These are phyloP conservation scores for Pseudonectria buxi DNA, from an alignment of 2,329 filamentous ascomycete genomes.

Conservation along the genomic window DNA sequence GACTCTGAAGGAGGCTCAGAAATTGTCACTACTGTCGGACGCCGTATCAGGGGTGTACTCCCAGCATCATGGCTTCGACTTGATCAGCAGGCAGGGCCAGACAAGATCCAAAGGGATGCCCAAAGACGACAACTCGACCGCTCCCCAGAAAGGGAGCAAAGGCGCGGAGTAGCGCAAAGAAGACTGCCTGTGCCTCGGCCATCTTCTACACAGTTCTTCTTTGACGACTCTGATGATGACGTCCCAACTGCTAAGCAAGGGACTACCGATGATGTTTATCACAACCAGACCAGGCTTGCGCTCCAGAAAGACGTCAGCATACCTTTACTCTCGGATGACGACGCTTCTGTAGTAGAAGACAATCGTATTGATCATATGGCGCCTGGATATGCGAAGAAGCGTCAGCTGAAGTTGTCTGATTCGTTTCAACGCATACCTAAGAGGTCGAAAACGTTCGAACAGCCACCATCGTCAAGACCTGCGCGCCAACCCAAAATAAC, in stretches of 20 bases:
- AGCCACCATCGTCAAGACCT: slow-evolving; percentile 7
- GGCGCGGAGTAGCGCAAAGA: slow-evolving; percentile 45
- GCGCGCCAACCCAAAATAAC: slow-evolving; percentile 28
- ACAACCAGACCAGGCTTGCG: slow-evolving; percentile 21
- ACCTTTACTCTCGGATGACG: slow-evolving; percentile 19
- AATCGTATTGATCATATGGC: slow-evolving; percentile 47
- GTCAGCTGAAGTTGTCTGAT: slow-evolving; percentile 25
- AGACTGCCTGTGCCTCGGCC: slow-evolving; percentile 26
- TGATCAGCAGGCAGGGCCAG: slow-evolving; percentile 39
- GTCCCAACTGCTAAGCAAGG: slow-evolving; percentile 13
- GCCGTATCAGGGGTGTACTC: slow-evolving; percentile 52
- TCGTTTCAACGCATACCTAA: slow-evolving; percentile 21
- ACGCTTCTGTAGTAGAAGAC: slow-evolving; percentile 41
- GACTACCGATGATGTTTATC: slow-evolving; percentile 18
- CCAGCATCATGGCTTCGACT: slow-evolving; percentile 62
- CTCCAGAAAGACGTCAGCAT: slow-evolving; percentile 8
- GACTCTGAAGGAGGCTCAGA: slow-evolving; percentile 37
- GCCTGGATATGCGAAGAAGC: slow-evolving; percentile 30
- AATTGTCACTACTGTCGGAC: slow-evolving; percentile 33
- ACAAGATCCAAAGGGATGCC: slow-evolving; percentile 24
- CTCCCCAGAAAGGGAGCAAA: slow-evolving; percentile 33
- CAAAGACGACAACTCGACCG: slow-evolving; percentile 22
- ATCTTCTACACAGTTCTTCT: slow-evolving; percentile 30
- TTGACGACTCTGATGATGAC: slow-evolving; percentile 42
- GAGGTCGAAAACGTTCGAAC: slow-evolving; percentile 12